Evolutionary conservation across 129 eudicot species (phyloP).

Genomic region (carrot (Daucus carota)): DNA sequence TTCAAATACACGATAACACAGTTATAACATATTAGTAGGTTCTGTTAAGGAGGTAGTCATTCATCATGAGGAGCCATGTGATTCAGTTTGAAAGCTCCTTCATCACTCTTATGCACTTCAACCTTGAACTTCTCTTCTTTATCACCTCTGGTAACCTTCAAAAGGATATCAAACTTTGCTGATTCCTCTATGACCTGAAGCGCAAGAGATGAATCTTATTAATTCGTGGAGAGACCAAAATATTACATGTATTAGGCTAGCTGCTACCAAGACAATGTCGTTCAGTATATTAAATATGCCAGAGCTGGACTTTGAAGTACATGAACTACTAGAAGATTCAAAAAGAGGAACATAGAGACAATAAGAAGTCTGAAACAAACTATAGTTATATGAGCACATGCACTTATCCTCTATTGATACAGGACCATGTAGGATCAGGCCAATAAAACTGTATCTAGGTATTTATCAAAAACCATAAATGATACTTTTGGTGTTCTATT

Average conservation of each 20-base stretch:
- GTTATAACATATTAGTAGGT: neutral
- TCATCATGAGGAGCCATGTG: conserved; percentile 22
- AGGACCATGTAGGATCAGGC: neutral
- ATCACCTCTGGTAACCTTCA: conserved; percentile 69
- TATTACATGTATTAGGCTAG: too few relatives aligned
- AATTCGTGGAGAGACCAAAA: too few relatives aligned
- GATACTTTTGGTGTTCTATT: neutral
- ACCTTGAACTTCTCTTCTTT: conserved; percentile 79
- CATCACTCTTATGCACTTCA: conserved; percentile 64
- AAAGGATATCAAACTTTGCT: conserved; percentile 56
- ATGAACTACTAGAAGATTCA: neutral
- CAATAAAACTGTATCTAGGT: too few relatives aligned
- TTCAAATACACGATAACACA: neutral
- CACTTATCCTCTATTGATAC: neutral
- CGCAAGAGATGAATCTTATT: neutral
- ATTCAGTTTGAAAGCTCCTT: conserved; percentile 59
- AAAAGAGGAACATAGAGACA: neutral
- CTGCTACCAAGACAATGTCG: too few relatives aligned
- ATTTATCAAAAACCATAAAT: too few relatives aligned
- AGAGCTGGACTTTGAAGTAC: neutral
- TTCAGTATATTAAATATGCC: too few relatives aligned
- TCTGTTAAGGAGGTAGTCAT: neutral
- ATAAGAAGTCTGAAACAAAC: too few relatives aligned
- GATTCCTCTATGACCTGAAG: conserved; percentile 5
- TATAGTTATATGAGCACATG: neutral